Evolutionary conservation across 345 rosid species (phyloP), one percentile per base, ranked within the genome.

Genomic region (Salix exigua): DNA sequence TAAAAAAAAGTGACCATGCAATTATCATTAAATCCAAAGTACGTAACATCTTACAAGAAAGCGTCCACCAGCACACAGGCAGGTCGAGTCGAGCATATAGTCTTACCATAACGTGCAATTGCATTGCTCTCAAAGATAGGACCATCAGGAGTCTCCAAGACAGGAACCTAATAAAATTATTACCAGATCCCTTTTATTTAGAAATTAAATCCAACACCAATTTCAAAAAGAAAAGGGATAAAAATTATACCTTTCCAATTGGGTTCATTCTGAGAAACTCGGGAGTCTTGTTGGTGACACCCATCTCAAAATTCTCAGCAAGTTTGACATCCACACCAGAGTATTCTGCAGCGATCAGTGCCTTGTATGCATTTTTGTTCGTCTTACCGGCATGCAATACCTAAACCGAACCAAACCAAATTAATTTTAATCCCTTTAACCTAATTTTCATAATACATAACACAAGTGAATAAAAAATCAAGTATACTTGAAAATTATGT

Each of bases 101-200:
- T 65, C 81, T 83, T 73, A 96, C 99, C 98, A 67, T 91, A 94
- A 5, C 97, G 91, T 17, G 97, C 90, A 68, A 96, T 94, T 26
- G 99, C 95, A 87, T 96, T 96, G 92, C 99, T 96, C 91, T 96
- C 98, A 61, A 91, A 94, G 5, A 96, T 46, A 16, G 93, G 80
- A 71, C 97, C 98, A 26, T 96, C 96, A 1, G 98, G 96, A 37
- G 99, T 96, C 86, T 96, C 93, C 88, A 96, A 82, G 76, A 96
- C 94, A 16, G 97, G 99, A 84, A 96, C 89, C 98, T 94, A 79
- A 11, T 76, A 37, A 40, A 9, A 79, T 75, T 7, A 40, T 37
- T 0, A 33, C 18, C 28, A 51, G 7, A 71, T 19, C 1, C 26
- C 30, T 33, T 18, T 73, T 17, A 44, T 18, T 73, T 16, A 44